Evolutionary conservation across 2,329 filamentous ascomycete species (phyloP), one percentile per base, ranked within the genome.

Genomic region (Talaromyces funiculosus): DNA sequence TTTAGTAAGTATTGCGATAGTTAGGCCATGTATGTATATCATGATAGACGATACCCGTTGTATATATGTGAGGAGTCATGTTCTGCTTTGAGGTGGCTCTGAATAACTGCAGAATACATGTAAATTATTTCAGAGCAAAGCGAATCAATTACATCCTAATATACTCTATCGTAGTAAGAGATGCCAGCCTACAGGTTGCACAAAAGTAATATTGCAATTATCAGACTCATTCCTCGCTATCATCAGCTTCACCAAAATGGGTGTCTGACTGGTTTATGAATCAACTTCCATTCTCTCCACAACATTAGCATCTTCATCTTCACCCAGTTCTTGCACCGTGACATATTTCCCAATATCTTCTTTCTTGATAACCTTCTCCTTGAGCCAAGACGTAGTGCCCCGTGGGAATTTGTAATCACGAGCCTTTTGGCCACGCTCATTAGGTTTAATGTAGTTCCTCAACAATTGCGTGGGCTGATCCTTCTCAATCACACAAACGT

Each of bases 271-370:
- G 49, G 42, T 54, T 29, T 54, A 60, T 45, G 54, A 61, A 40
- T 87, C 85, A 63, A 88, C 80, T 63, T 88, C 85, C 85, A 88
- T 88, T 69, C 80, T 84, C 77, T 86, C 84, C 20, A 79, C 84
- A 38, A 82, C 80, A 26, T 75, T 78, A 53, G 82, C 73, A 33
- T 89, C 86, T 54, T 84, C 84, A 64, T 88, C 86, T 59, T 86
- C 83, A 60, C 87, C 84, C 69, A 96, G 77, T 74, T 97, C 92
- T 69, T 96, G 87, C 62, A 99, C 89, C 31, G 89, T 95, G 62
- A 97, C 88, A 76, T 94, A 97, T 75, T 95, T 93, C 75, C 89
- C 89, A 70, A 99, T 89, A 71, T 99, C 91, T 75, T 93, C 89
- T 81, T 90, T 94, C 71, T 85, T 92, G 75, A 97, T 96, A 67